Base-by-base conservation (phyloP, 2,329 filamentous ascomycete genomes). In the Plenodomus biglobosus region DNA sequence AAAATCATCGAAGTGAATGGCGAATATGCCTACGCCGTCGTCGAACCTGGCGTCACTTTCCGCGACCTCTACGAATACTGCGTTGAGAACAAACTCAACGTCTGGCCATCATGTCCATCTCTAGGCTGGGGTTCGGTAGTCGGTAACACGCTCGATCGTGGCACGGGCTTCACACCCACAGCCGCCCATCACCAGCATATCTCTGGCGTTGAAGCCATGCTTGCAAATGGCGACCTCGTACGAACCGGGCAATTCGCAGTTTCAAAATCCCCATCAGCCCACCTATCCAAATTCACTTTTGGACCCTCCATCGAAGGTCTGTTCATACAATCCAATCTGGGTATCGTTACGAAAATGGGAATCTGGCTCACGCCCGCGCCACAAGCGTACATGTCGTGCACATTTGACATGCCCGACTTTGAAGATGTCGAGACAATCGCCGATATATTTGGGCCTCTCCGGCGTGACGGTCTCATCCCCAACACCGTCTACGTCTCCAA, bases 241-340 rank as follows among this genome's bases (percentile, higher is more conserved):
- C 61, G 68, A 5, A 69, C 66, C 11, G 68, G 67, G 1, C 73
- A 75, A 47, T 75, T 73, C 44, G 73, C 68, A 37, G 69, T 78
- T 46, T 66, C 69, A 10, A 69, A 65, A 40, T 76, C 74, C 2
- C 68, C 71, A 1, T 75, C 72, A 1, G 68, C 74, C 2, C 68
- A 70, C 42, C 58, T 70, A 7, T 70, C 63, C 8, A 70, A 70
- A 40, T 68, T 69, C 36, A 65, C 62, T n/a, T 73, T 73, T 41
- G 71, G 71, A 0, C 71, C 71, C 0, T 70, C 65, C 19, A 63
- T 73, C 22, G 70, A 74, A 50, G 71, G 71, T 1, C 72, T 82
- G 13, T 82, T 82, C 54, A 73, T 75, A 0, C 79, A 82, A 58
- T 75, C 73, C 17, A 80, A 77, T 48, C 70, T 80, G 11, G 80